A percentile compares a stretch with the other conserved stretches of the same genome.
Conservation (phyloP, 441 rosid genomes). For the Erysimum pusillum region DNA sequence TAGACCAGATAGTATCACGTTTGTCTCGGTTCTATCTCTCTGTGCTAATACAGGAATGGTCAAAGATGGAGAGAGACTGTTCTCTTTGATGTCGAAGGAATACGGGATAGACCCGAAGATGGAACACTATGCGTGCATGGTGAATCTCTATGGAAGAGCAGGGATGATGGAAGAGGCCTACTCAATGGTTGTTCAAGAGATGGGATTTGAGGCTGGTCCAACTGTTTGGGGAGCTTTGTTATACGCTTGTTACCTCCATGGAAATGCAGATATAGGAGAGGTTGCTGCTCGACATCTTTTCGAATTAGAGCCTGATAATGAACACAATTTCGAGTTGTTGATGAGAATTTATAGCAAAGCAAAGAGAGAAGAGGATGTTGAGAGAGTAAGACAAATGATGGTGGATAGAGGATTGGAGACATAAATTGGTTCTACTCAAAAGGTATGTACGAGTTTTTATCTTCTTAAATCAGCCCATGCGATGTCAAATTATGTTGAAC, state of each 20-base stretch:
- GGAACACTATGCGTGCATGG: conserved; percentile 91
- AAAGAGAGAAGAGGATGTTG: conserved; percentile 65
- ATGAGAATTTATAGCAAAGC: conserved; percentile 66
- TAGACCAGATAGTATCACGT: conserved; percentile 73
- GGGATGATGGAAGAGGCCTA: conserved; percentile 77
- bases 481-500: conserved; percentile 9
- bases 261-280: conserved; percentile 71
- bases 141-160: conserved; percentile 81
- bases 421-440: conserved; percentile 11
- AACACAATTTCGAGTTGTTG: conserved; percentile 80
- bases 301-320: conserved; percentile 90
- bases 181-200: conserved; percentile 57
- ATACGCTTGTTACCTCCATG: conserved; percentile 74
- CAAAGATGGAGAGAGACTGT: conserved; percentile 68
- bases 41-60: conserved; percentile 78
- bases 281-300: conserved; percentile 76
- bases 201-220: conserved; percentile 79
- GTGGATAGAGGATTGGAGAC: conserved; percentile 71
- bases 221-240: conserved; percentile 91
- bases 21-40: conserved; percentile 73
- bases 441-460: conserved; percentile 27
- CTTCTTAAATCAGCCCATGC: conserved; percentile 18
- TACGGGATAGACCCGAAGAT: conserved; percentile 57
- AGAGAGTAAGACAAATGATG: conserved; percentile 74
- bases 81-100: conserved; percentile 61